Base-by-base conservation (phyloP, 169 alveolate genomes). In the Pseudocohnilembus persalinus region DNA sequence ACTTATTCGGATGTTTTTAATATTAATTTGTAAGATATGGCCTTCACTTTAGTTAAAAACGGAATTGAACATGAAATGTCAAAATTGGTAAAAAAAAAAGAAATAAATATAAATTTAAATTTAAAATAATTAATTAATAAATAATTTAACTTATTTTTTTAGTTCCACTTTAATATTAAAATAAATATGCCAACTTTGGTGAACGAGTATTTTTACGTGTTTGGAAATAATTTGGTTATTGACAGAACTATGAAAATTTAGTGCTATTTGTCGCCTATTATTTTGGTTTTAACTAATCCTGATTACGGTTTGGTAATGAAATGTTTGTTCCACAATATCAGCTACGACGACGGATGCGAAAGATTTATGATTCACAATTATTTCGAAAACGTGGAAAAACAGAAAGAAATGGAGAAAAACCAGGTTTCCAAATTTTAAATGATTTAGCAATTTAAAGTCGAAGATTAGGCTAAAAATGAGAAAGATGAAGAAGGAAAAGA, bases 311-410 rank as follows among this genome's bases (percentile, higher is more conserved):
- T 81, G 65, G 72, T 86, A 0, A 86, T 86, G 90, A 86, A 78
- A 72, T 86, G 90, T 31, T 30, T 86, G 30, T 86, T 86, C 85
- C 90, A 86, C 32, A 86, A 86, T 29, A 86, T 86, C 27, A 79
- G 87, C 27, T 86, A 80, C 75, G 90, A 86, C 75, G 90, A 86
- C 75, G 87, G 87, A 26, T 86, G 83, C 68, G 90, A 86, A 63
- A 73, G 79, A 49, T 74, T 86, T 74, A 49, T 80, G n/a, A 86
- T 83, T n/a, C 79, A 81, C 28, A 78, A 74, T 72, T 68, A 75
- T 64, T 82, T 77, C 26, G 16, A 75, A 49, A 74, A 86, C 72
- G 64, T 77, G 32, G 77, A 86, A 31, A 49, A 82, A 73, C 34
- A 82, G 73, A 34, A 82, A 29, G 82, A 81, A 76, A 73, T 34